phyloP scores from a whole-genome alignment of 2,329 filamentous ascomycete genomes.

The Penicillium sp. region DNA sequence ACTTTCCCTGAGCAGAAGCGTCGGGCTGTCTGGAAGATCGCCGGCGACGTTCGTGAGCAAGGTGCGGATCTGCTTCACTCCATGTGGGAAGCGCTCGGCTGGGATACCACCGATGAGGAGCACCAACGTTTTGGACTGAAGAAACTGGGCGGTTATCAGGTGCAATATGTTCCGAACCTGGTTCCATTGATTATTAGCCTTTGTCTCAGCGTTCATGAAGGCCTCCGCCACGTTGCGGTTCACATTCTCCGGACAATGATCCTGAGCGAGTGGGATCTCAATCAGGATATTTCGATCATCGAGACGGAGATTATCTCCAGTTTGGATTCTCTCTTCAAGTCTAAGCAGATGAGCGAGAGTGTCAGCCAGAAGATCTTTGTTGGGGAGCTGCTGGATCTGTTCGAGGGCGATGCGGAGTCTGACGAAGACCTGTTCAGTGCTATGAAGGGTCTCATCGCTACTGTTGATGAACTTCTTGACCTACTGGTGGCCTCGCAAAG shows the following conservation, averaged over 20 bases:
- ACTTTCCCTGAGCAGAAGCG: conserved; percentile 97
- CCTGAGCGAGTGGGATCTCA: conserved; percentile 94
- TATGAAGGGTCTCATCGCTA: conserved; percentile 72
- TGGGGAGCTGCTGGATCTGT: conserved; percentile 74
- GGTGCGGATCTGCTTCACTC: conserved; percentile 79
- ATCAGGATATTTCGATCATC: conserved; percentile 82
- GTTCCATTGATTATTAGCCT: conserved; percentile 89
- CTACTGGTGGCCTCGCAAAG: conserved; percentile 85
- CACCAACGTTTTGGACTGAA: conserved; percentile 68
- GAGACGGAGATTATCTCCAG: conserved; percentile 97
- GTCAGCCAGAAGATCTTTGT: conserved; percentile 92
- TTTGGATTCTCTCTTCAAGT: conserved; percentile 83
- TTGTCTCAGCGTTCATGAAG: conserved; percentile 91
- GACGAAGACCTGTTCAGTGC: conserved; percentile 72
- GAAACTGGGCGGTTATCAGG: conserved; percentile 92
- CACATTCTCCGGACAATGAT: conserved; percentile 97
- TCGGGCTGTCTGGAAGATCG: conserved; percentile 96
- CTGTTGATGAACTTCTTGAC: conserved; percentile 85
- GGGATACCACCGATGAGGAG: conserved; percentile 84
- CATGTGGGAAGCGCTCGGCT: conserved; percentile 94
- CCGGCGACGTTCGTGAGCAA: conserved; percentile 87
- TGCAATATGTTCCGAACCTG: conserved; percentile 91
- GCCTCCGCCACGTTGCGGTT: conserved; percentile 80
- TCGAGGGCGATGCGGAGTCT: conserved; percentile 63
- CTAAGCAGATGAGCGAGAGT: conserved; percentile 79